Base-by-base conservation (phyloP, 2,329 filamentous ascomycete genomes). In the Colletotrichum sp. region DNA sequence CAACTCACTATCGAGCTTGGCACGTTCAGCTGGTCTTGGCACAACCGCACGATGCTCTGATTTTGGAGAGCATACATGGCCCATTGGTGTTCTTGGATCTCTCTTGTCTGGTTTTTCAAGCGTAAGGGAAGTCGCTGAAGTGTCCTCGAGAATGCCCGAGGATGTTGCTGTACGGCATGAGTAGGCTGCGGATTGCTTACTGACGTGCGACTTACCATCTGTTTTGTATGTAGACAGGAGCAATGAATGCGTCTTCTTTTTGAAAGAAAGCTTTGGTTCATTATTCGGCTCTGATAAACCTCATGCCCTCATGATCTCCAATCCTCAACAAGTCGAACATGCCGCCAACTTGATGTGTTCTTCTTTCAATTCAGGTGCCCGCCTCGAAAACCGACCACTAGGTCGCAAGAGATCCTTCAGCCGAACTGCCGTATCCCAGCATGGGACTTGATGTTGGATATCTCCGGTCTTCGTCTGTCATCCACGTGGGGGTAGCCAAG, bases 201-300 rank as follows among this genome's bases (percentile, higher is more conserved):
- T 49, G 39, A 44, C 18, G 18, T 1, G 39, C 5, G 0, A 0
- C 39, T 44, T 10, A 44, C 39, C 1, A 44, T 44, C 3, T 44
- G 16, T 1, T 0, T 1, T 49, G 18, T 12, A 2, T 1, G 18
- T 21, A 21, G 44, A 21, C 9, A 4, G n/a, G 1, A 49, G 44
- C 44, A 21, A 21, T 52, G 10, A 21, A 13, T 21, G 4, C 4
- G 12, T 12, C 12, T 13, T 21, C 18, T 1, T 5, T 13, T 52
- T 21, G 10, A 21, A 21, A 21, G 44, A 6, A 10, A 52, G n/a
- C n/a, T 21, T 52, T 52, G n/a, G n/a, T 21, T 21, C 6, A 13
- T 52, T 13, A 13, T 3, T 6, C 44, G 44, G 44, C 44, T 49
- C n/a, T 13, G 16, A 3, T n/a, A 49, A 49, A 6, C 10, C 5